Conservation (phyloP, 371 early-diverging fungal genomes). For the Encephalitozoon intestinalis region DNA sequence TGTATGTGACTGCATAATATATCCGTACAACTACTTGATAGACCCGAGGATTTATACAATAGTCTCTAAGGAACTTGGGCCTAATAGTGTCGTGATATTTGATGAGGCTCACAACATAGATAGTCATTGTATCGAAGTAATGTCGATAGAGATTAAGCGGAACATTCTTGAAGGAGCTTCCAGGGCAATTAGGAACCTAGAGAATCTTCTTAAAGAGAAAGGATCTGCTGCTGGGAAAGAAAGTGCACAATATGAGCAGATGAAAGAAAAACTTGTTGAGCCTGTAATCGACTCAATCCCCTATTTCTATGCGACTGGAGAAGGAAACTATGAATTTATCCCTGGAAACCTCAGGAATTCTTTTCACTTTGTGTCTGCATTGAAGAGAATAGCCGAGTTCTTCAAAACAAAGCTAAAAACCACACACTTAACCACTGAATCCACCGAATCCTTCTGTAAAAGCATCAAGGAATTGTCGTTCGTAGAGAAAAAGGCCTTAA, state of each 20-base stretch:
- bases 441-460: constrained; percentile 77
- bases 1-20: constrained; percentile 89
- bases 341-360: constrained; percentile 94
- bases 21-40: constrained; percentile 93
- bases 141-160: constrained; percentile 80
- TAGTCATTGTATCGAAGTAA: constrained; percentile 78
- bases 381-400: constrained; percentile 91
- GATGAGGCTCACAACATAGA: constrained; percentile 99
- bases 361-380: constrained; percentile 88
- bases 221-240: constrained; percentile 71
- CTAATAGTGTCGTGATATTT: constrained; percentile 87
- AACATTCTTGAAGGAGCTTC: constrained; percentile 70
- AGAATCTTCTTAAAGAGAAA: constrained; percentile 59
- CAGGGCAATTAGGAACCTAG: constrained; percentile 67
- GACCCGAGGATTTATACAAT: constrained; percentile 95
- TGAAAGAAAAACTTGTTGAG: constrained; percentile 1
- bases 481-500: constrained; percentile 52
- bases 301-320: constrained; percentile 17
- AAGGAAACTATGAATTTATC: constrained; percentile 68
- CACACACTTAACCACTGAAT: constrained; percentile 90
- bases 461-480: constrained; percentile 70
- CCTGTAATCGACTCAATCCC: constrained; percentile 18
- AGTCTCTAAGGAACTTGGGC: constrained; percentile 76
- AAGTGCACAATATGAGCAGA: constrained; percentile 9
- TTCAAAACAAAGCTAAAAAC: constrained; percentile 91